phyloP scores from a whole-genome alignment of 805 yeast species.

The Saccharomycopsis selenospora region DNA sequence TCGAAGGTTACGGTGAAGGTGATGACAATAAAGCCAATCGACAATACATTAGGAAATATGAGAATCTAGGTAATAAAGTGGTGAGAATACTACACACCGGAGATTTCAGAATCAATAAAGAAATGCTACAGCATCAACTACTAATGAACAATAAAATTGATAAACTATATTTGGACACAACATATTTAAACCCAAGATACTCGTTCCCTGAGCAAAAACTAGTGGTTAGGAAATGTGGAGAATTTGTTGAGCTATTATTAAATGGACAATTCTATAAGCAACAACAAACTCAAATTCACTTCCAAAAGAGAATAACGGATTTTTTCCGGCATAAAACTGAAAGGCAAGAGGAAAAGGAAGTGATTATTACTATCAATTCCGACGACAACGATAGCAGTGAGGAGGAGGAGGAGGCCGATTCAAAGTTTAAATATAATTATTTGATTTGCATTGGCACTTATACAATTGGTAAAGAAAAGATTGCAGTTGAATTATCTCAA shows the following conservation, averaged over 20 bases:
- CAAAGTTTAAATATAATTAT: slow-evolving; percentile 29
- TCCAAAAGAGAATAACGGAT: slow-evolving; percentile 32
- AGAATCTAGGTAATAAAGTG: slow-evolving; percentile 25
- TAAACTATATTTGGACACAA: slow-evolving; percentile 78
- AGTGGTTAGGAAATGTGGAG: slow-evolving; percentile 56
- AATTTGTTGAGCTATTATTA: slow-evolving; percentile 35
- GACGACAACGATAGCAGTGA: neutral
- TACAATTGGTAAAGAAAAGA: slow-evolving; percentile 84
- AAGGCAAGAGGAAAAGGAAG: neutral
- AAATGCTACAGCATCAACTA: slow-evolving; percentile 37
- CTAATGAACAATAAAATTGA: slow-evolving; percentile 35
- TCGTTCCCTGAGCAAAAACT: slow-evolving; percentile 70
- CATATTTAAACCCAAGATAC: slow-evolving; percentile 71
- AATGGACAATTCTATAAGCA: slow-evolving; percentile 22
- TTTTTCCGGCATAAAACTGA: slow-evolving; percentile 24
- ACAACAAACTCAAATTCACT: neutral
- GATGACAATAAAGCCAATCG: neutral
- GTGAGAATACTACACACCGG: slow-evolving; percentile 73
- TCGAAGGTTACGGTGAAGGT: too few species aligned
- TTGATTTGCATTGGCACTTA: slow-evolving; percentile 78
- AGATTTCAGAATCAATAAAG: slow-evolving; percentile 69
- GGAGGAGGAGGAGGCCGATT: neutral
- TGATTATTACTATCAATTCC: neutral
- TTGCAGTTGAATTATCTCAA: slow-evolving; percentile 63
- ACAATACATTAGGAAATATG: slow-evolving; percentile 9